A percentile compares a stretch with the other conserved stretches of the same genome.
Evolutionary conservation across 192 early-diverging fungal genomes (phyloP).

Genomic region (Pilobolus umbonatus): DNA sequence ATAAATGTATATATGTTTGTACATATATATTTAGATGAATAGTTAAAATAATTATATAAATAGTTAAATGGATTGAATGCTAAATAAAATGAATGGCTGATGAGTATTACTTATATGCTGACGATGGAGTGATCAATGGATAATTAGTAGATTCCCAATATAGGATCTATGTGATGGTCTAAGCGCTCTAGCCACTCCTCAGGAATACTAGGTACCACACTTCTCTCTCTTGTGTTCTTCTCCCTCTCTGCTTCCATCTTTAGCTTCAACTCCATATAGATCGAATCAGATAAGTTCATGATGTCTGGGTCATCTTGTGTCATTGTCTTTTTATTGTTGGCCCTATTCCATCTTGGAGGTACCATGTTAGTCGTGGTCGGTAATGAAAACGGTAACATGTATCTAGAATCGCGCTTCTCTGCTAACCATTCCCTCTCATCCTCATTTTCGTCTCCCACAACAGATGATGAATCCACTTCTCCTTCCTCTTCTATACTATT

Average conservation of each 20-base stretch:
- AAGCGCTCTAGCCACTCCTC: constrained; percentile 31
- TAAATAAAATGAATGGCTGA: too few species aligned
- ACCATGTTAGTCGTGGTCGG: constrained; percentile 49
- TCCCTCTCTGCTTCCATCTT: constrained; percentile 15
- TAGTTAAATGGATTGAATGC: too few species aligned
- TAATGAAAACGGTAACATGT: constrained; percentile 55
- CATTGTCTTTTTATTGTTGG: constrained; percentile 7
- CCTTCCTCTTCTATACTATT: constrained; percentile 18
- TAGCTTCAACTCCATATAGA: constrained; percentile 8
- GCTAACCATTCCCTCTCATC: constrained; percentile 42
- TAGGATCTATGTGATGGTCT: constrained; percentile 12
- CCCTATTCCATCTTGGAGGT: constrained; percentile 5
- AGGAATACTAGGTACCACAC: constrained; percentile 23
- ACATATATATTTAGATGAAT: too few species aligned
- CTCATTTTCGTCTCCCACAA: too few species aligned
- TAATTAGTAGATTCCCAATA: too few species aligned
- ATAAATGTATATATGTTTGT: too few species aligned
- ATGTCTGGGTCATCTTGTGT: not conserved
- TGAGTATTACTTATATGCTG: too few species aligned
- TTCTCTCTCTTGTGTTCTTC: constrained; percentile 15
- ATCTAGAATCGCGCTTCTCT: constrained; percentile 50
- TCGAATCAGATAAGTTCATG: constrained; percentile 1
- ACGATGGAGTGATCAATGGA: too few species aligned
- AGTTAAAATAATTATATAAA: too few species aligned
- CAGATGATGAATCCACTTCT: too few species aligned